A percentile compares a stretch with the other conserved stretches of the same genome.
These are phyloP conservation scores for Nicotiana tomentosiformis DNA, from an alignment of 257 asterid genomes.

Conservation along the genomic window DNA sequence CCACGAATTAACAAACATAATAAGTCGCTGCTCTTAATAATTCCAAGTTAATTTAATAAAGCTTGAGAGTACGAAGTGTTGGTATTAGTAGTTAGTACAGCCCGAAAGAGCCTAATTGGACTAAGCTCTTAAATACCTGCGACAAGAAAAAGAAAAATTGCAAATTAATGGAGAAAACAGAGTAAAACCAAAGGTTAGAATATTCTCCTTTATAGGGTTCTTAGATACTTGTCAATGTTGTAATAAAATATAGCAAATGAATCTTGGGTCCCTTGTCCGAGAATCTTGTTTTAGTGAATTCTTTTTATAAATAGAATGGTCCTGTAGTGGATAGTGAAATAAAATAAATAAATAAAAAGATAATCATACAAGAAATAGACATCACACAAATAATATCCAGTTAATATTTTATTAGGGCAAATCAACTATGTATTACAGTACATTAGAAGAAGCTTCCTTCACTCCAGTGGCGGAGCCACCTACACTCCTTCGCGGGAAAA, in stretches of 20 bases:
- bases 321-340: neutral
- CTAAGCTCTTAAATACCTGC: neutral
- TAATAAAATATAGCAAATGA: neutral
- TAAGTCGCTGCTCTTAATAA: neutral
- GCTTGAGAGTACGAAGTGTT: neutral
- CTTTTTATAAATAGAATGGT: neutral
- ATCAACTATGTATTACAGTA: neutral
- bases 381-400: neutral
- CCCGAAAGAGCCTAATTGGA: neutral
- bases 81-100: too few species aligned
- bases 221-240: neutral
- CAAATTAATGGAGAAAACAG: neutral
- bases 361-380: neutral
- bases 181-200: neutral
- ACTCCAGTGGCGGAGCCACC: neutral
- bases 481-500: too few species aligned
- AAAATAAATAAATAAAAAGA: neutral
- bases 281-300: neutral
- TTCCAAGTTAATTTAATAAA: neutral
- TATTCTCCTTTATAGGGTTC: neutral
- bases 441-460: neutral
- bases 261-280: neutral
- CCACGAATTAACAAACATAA: neutral
- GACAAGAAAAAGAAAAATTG: neutral
- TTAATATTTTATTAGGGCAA: neutral